Evolutionary conservation across 192 early-diverging fungal genomes (phyloP).

Genomic region (Gorgonomyces haynaldii): DNA sequence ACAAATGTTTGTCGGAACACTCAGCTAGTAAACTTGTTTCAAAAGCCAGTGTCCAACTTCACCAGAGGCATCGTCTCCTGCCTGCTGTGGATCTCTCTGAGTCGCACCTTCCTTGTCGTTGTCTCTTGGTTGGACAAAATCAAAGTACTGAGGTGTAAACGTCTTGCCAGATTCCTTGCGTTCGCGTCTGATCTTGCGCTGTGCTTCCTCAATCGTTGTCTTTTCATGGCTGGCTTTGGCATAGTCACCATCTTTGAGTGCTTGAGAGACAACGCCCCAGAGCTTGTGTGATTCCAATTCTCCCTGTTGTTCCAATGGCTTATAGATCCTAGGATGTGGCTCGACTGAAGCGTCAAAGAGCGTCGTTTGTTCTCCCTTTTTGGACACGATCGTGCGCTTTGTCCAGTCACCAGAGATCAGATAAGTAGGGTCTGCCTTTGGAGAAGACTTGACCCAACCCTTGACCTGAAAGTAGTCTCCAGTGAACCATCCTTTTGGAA

Average conservation of each 20-base stretch:
- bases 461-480: slow-evolving; percentile 59
- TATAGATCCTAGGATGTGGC: neutral
- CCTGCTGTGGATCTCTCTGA: neutral
- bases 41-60: slow-evolving; percentile 2
- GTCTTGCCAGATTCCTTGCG: neutral
- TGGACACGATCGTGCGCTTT: neutral
- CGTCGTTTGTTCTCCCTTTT: neutral
- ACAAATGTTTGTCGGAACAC: too few species aligned
- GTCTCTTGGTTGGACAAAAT: neutral
- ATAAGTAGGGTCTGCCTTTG: neutral
- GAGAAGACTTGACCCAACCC: neutral
- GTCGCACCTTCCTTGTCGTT: neutral
- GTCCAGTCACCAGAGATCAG: neutral
- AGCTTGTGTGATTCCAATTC: slow-evolving; percentile 1
- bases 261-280: neutral
- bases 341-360: neutral
- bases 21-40: too few species aligned
- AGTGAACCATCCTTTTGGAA: slow-evolving; percentile 63
- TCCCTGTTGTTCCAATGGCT: neutral
- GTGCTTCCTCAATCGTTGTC: neutral
- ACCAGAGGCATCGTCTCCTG: neutral
- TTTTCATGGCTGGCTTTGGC: neutral
- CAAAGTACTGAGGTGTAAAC: neutral
- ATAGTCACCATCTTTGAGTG: neutral
- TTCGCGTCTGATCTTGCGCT: neutral